Evolutionary conservation across 2,329 filamentous ascomycete species (phyloP), one percentile per base, ranked within the genome.

Genomic region (Fusarium lateritium): DNA sequence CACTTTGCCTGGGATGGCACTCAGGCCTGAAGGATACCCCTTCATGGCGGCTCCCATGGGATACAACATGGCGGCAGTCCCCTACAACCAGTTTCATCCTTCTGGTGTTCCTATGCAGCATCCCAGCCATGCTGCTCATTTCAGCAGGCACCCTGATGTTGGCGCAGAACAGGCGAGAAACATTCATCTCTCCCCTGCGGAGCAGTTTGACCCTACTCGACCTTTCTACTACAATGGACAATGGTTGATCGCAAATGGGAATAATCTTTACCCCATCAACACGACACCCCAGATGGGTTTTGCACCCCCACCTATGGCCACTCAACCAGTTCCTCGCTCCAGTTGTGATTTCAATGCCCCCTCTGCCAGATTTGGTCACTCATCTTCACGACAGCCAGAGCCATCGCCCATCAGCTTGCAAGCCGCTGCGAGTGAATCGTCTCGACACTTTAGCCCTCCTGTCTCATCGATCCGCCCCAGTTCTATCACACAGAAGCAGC

Each of bases 401-500:
- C 8, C 28, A 11, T 52, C 46, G 21, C 42, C 65, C 6, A 49
- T 52, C 67, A 65, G 22, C 26, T 36, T 44, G 17, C 53, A 43
- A 14, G 34, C 44, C 11, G 33, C 24, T 34, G 10, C 24, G 21
- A 47, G 44, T n/a, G 31, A 52, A 26, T 44, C 33, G n/a, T 56
- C 60, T n/a, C 39, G 45, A 13, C 44, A 62, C 19, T 47, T 76
- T 64, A 72, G 73, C 42, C 82, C 84, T 14, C 86, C 84, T 4
- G 80, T 85, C 24, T 88, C 87, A n/a, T 89, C 87, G 8, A 89
- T 89, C 65, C 83, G 83, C 22, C 84, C 83, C 6, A 89, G 87
- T 69, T 85, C 88, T n/a, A 88, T 89, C 69, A 89, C 86, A 9
- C 86, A 80, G 73, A 86, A 85, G 68, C 87, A 89, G 69, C 83